A percentile compares a stretch with the other conserved stretches of the same genome.
These are phyloP conservation scores for Hyparrhenia diplandra DNA, from an alignment of 176 grass and related monocot species.

Conservation along the genomic window DNA sequence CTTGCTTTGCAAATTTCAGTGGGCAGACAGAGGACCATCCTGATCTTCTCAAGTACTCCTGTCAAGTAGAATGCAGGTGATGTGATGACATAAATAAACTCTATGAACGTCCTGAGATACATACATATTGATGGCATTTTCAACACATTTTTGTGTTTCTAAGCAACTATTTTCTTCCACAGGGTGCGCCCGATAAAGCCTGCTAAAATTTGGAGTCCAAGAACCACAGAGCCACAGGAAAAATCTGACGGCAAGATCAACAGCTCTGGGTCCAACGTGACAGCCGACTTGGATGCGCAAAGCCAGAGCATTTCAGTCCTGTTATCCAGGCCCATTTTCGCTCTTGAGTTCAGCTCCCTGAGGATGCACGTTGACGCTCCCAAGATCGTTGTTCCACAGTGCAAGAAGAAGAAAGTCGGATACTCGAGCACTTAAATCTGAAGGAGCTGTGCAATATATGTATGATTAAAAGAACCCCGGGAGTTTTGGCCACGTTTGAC, in stretches of 20 bases:
- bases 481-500: slow-evolving; percentile 15
- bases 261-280: background rate
- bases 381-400: slow-evolving; percentile 15
- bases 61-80: slow-evolving; percentile 85
- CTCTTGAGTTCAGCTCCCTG: slow-evolving; percentile 79
- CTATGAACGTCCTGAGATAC: background rate
- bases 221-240: slow-evolving; percentile 11
- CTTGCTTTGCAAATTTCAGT: slow-evolving; percentile 54
- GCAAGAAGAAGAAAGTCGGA: slow-evolving; percentile 50
- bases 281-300: slow-evolving; percentile 33
- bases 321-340: slow-evolving; percentile 75
- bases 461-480: background rate
- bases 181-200: slow-evolving; percentile 63
- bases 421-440: slow-evolving; percentile 43
- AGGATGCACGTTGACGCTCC: slow-evolving; percentile 81
- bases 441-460: background rate
- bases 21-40: slow-evolving; percentile 68
- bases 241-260: slow-evolving; percentile 15
- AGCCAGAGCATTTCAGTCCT: slow-evolving; percentile 56
- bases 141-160: slow-evolving; percentile 4
- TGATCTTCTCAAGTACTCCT: slow-evolving; percentile 90
- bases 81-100: slow-evolving; percentile 28
- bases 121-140: background rate
- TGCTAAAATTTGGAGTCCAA: slow-evolving; percentile 60
- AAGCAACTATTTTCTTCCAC: slow-evolving; percentile 14